Conservation (phyloP, 306 rosid genomes). For the Carpinus fangiana region DNA sequence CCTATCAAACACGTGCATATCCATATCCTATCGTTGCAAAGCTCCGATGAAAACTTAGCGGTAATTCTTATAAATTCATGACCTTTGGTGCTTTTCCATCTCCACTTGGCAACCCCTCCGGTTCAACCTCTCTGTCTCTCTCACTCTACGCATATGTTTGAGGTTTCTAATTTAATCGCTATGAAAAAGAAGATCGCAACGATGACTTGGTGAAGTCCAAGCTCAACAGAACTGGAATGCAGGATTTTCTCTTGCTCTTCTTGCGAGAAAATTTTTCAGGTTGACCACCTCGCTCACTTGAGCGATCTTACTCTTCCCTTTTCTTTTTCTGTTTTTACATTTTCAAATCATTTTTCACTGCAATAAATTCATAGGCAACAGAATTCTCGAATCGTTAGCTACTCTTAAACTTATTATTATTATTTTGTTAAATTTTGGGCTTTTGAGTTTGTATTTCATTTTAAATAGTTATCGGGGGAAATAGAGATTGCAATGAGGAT, state of each 20-base stretch:
- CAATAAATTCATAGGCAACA: neutral
- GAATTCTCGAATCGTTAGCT: neutral
- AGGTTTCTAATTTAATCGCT: no score
- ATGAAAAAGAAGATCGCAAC: no score
- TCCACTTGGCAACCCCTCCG: neutral
- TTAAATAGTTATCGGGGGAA: conserved; percentile 26
- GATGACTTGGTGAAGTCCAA: no score
- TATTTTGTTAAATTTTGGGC: neutral
- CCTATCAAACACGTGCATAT: no score
- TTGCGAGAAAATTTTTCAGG: conserved; percentile 52
- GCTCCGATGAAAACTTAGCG: no score
- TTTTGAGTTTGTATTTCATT: neutral
- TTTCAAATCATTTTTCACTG: neutral
- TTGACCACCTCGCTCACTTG: conserved; percentile 92
- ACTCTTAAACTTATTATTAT: neutral
- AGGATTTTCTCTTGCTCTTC: neutral
- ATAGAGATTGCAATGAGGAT: conserved; percentile 51
- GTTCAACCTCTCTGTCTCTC: neutral
- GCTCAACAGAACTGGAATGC: no score
- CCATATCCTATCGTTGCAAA: no score
- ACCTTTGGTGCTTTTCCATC: neutral
- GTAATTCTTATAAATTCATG: neutral
- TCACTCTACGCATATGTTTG: no score
- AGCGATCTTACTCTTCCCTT: conserved; percentile 47
- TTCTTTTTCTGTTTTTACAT: neutral